Conservation (phyloP, 2,329 filamentous ascomycete species). For the Fusarium ambrosium region DNA sequence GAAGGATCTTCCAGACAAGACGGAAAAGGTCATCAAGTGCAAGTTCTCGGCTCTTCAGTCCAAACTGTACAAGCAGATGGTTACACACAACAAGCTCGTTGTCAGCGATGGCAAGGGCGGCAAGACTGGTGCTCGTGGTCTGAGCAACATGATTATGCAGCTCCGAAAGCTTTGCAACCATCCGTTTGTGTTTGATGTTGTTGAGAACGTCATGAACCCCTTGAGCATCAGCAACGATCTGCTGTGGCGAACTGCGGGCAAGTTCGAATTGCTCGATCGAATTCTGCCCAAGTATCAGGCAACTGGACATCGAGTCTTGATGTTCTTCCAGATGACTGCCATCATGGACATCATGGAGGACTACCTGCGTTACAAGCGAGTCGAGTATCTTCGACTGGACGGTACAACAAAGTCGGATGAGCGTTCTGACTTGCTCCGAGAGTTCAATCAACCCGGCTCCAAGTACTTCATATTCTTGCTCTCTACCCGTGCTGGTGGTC, state of each 20-base stretch:
- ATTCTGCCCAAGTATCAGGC: constrained; percentile 93
- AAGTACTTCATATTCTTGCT: constrained; percentile 98
- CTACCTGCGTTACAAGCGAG: constrained; percentile 85
- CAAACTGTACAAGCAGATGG: constrained; percentile 97
- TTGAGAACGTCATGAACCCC: constrained; percentile 98
- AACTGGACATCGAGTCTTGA: constrained; percentile 93
- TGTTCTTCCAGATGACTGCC: constrained; percentile 99
- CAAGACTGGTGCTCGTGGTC: constrained; percentile 91
- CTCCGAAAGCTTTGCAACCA: constrained; percentile 98
- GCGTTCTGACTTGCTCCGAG: constrained; percentile 87
- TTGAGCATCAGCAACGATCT: constrained; percentile 89
- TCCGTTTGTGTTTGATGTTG: constrained; percentile 97
- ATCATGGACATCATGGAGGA: constrained; percentile 99
- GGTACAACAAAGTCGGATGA: constrained; percentile 98
- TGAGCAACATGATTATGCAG: constrained; percentile 99
- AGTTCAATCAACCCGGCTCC: constrained; percentile 91
- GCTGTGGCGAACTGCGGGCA: constrained; percentile 94
- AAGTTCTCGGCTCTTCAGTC: constrained; percentile 95
- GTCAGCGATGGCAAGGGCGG: constrained; percentile 96
- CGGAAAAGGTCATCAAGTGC: constrained; percentile 99
- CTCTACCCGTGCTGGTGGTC: constrained; percentile 97
- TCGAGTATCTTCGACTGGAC: constrained; percentile 92
- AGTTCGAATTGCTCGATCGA: constrained; percentile 95
- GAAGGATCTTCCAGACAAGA: constrained; percentile 98
- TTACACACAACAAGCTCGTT: constrained; percentile 93